phyloP scores from a whole-genome alignment of 495 filamentous ascomycete species.

The Podospora sp. region DNA sequence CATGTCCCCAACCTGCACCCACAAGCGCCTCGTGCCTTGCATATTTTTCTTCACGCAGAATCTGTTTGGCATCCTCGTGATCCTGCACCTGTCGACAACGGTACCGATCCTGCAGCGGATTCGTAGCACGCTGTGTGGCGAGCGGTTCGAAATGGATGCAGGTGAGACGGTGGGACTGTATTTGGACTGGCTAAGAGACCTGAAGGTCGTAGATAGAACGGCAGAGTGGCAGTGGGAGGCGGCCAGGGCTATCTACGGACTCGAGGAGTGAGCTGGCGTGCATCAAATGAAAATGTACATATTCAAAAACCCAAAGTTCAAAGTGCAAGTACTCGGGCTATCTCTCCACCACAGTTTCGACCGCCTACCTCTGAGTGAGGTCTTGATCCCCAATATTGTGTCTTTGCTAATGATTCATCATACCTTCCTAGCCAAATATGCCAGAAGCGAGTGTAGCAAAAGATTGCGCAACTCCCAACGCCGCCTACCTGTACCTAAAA shows the following conservation, averaged over 20 bases:
- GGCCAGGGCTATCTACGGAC: slow-evolving; percentile 45
- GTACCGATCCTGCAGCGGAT: slow-evolving; percentile 52
- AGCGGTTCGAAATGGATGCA: slow-evolving; percentile 50
- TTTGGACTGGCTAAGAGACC: slow-evolving; percentile 58
- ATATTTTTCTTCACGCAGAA: slow-evolving; percentile 63
- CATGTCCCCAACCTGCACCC: slow-evolving; percentile 57
- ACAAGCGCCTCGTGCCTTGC: slow-evolving; percentile 59
- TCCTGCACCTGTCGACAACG: slow-evolving; percentile 54
- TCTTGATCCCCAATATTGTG: too few species aligned
- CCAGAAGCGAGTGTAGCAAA: background rate
- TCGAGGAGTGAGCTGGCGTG: slow-evolving; percentile 34
- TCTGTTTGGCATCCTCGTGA: slow-evolving; percentile 57
- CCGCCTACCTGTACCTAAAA: background rate
- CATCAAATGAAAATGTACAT: background rate
- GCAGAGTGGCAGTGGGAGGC: slow-evolving; percentile 58
- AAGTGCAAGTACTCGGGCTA: too few species aligned
- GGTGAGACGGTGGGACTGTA: slow-evolving; percentile 51
- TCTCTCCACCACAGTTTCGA: too few species aligned
- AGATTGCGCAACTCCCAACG: background rate
- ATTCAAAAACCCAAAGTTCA: too few species aligned
- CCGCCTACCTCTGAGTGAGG: too few species aligned
- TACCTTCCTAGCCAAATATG: background rate
- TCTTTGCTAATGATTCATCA: too few species aligned
- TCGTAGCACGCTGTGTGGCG: slow-evolving; percentile 44
- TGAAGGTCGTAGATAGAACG: slow-evolving; percentile 51